Conservation (phyloP, 805 yeast genomes). For the Wickerhamomyces pijperi region DNA sequence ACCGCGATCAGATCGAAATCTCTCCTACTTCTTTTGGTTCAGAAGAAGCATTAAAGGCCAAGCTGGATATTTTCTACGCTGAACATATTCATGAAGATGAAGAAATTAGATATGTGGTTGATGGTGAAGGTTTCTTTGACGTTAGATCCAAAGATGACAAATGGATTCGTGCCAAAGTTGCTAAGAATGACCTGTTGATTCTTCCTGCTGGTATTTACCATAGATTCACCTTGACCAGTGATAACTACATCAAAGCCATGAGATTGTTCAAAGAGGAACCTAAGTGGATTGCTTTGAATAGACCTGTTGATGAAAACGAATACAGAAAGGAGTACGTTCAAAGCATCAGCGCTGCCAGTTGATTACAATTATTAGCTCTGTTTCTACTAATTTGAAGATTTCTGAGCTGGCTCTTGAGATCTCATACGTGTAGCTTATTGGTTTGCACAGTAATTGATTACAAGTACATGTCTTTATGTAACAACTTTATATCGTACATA, state of each 20-base stretch:
- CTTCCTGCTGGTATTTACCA: slow-evolving; percentile 93
- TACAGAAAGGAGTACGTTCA: slow-evolving; percentile 36
- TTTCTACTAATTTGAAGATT: too few relatives aligned
- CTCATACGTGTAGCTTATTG: neutral
- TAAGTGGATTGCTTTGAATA: slow-evolving; percentile 82
- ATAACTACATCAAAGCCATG: slow-evolving; percentile 60
- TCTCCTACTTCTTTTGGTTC: slow-evolving; percentile 51
- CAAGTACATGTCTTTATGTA: neutral
- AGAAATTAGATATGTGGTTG: slow-evolving; percentile 82
- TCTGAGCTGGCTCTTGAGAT: too few relatives aligned
- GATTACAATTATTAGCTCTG: neutral
- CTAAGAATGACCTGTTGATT: slow-evolving; percentile 52
- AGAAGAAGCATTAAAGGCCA: slow-evolving; percentile 50
- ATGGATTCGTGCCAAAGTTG: slow-evolving; percentile 72
- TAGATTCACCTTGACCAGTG: slow-evolving; percentile 67
- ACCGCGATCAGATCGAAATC: slow-evolving; percentile 63
- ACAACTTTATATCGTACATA: too few relatives aligned
- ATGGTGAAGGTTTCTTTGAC: slow-evolving; percentile 89
- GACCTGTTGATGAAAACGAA: slow-evolving; percentile 44
- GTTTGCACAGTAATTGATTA: neutral
- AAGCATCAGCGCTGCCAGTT: slow-evolving; percentile 8
- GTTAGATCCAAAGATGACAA: slow-evolving; percentile 50
- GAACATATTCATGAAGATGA: slow-evolving; percentile 97
- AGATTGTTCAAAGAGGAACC: slow-evolving; percentile 91
- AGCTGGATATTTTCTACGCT: slow-evolving; percentile 58